These are phyloP conservation scores for Anastatica hierochuntica DNA, from an alignment of 345 rosid species.

Conservation along the genomic window DNA sequence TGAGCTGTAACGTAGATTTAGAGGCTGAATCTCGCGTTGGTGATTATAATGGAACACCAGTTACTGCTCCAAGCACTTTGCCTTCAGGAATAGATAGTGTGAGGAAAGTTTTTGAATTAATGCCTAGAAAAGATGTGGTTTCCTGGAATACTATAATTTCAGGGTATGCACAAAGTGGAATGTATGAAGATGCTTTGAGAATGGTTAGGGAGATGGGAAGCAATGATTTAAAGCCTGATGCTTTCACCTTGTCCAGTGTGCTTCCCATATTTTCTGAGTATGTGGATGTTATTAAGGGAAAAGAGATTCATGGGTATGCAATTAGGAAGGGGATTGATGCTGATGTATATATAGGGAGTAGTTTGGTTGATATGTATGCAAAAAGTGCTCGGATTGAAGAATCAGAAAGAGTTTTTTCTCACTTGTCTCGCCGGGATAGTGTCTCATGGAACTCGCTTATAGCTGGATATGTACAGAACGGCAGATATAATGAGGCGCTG, in stretches of 20 bases:
- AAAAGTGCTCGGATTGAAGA: conserved; percentile 50
- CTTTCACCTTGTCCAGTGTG: conserved; percentile 68
- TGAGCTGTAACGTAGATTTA: background rate
- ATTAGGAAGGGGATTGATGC: conserved; percentile 46
- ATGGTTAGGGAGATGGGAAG: conserved; percentile 62
- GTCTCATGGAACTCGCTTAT: conserved; percentile 75
- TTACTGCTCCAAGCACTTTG: too few species aligned
- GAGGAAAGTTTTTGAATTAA: conserved; percentile 50
- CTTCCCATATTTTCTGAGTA: conserved; percentile 67
- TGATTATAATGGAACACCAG: too few species aligned
- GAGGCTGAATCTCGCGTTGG: too few species aligned
- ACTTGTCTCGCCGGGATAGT: conserved; percentile 38
- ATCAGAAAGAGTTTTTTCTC: conserved; percentile 37
- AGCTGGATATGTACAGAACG: conserved; percentile 71
- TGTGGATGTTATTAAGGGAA: conserved; percentile 50
- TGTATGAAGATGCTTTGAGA: conserved; percentile 51
- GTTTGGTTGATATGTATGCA: conserved; percentile 80
- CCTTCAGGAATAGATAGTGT: conserved; percentile 30
- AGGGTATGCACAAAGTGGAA: conserved; percentile 57
- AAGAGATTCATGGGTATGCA: conserved; percentile 74
- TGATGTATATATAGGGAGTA: conserved; percentile 52
- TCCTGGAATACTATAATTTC: conserved; percentile 79
- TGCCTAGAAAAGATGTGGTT: conserved; percentile 68
- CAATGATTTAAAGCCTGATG: conserved; percentile 51
- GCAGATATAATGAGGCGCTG: conserved; percentile 52